Evolutionary conservation across 495 filamentous ascomycete species (phyloP).

Genomic region (Cercophora scortea): DNA sequence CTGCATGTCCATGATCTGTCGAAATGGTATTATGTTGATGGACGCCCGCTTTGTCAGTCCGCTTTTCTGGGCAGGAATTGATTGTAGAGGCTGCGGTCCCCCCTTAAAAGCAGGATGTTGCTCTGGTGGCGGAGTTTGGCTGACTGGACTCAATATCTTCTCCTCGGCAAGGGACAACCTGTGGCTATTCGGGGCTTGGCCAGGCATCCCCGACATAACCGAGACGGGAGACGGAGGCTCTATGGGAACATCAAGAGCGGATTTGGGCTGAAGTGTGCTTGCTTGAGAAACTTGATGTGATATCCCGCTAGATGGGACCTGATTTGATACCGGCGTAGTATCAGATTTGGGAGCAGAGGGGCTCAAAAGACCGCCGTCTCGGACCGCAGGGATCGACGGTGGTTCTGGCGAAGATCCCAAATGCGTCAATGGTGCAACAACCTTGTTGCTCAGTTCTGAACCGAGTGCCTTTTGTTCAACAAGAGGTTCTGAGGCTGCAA

Average conservation of each 20-base stretch:
- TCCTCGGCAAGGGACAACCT: constrained; percentile 36
- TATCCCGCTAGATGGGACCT: constrained; percentile 2
- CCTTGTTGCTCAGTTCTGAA: constrained; percentile 1
- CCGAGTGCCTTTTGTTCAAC: constrained; percentile 6
- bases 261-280: constrained; percentile 22
- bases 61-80: neutral
- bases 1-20: constrained; percentile 62
- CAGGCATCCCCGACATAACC: constrained; percentile 9
- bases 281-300: constrained; percentile 30
- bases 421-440: neutral
- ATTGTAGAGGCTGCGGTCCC: neutral
- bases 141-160: constrained; percentile 25
- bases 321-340: neutral
- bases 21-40: constrained; percentile 49
- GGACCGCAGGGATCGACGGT: neutral
- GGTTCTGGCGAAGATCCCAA: neutral
- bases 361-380: neutral
- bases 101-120: constrained; percentile 30
- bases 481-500: neutral
- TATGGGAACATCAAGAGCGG: constrained; percentile 9
- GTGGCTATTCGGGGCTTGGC: constrained; percentile 4
- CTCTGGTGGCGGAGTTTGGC: constrained; percentile 24
- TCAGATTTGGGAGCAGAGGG: neutral
- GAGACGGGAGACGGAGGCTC: constrained; percentile 31
- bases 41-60: constrained; percentile 8